Base-by-base conservation (phyloP, 305 asterid species). In the Solanum aculeatissimum region DNA sequence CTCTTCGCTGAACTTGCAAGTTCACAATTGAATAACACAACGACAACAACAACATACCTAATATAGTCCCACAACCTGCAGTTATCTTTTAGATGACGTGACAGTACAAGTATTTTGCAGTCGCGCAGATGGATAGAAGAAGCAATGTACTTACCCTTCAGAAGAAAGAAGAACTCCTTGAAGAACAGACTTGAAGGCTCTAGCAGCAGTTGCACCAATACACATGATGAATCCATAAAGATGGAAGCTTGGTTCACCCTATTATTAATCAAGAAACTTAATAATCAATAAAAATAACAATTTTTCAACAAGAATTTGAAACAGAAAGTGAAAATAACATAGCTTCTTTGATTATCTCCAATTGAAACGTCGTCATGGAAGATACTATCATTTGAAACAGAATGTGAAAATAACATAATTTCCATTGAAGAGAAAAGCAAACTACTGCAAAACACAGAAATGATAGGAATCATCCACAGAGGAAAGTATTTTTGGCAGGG, bases 241-340 rank as follows among this genome's bases (percentile, higher is more conserved):
- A 88, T 96, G 97, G 90, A 96, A 96, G 91, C 95, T 93, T 55
- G 98, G 99, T 79, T 96, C 99, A 15, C 99, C 99, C 99, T 96
- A 88, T 87, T 86, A 91, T 66, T 88, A 90, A 69, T 53, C 60
- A 29, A 29, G 65, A 25, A 49, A 51, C 65, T 53, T 53, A 51
- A 2, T 27, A 77, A 62, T 49, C 43, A 9, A 4, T 77, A 16
- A 35, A 21, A 58, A 10, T 58, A 10, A 13, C 21, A 75, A 2
- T 11, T 77, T 51, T 77, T 51, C 45, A 25, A 47, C 25, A 47
- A 4, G 16, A 51, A 32, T 4, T 32, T 32, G 38, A 32, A 32
- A 32, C 38, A 32, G 6, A 32, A 32, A 3, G 38, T 32, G 38
- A 32, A 32, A 32, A 32, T 32, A 32, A 32, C 38, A 32, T 32